Percentiles rank a stretch among this genome's conserved stretches.
Evolutionary conservation across 352 stramenopile species (phyloP).

Genomic region (Globisporangium cederbergense): DNA sequence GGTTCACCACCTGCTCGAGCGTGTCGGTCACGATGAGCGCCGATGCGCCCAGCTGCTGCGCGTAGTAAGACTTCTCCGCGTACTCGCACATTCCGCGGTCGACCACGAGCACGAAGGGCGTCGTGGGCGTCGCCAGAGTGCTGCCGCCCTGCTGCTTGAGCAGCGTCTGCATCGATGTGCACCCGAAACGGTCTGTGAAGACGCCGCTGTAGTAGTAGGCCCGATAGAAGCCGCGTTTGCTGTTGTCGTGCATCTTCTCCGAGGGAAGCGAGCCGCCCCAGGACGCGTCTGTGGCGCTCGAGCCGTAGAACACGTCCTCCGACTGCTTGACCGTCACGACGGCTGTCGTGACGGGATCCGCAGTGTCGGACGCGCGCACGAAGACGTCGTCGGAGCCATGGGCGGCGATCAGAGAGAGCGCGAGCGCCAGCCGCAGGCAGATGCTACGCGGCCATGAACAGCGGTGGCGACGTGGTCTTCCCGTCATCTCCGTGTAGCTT

Average conservation of each 20-base stretch:
- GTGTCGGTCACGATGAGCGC: conserved; percentile 79
- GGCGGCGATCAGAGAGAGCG: not conserved
- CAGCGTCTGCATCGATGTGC: conserved; percentile 33
- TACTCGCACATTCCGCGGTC: conserved; percentile 75
- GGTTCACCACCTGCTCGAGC: conserved; percentile 66
- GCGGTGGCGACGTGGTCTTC: not conserved
- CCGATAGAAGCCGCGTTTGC: conserved; percentile 41
- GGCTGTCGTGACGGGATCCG: conserved; percentile 37
- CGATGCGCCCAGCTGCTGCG: conserved; percentile 57
- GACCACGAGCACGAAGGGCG: conserved; percentile 66
- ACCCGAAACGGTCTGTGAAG: conserved; percentile 51
- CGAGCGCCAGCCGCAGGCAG: not conserved
- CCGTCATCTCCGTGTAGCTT: not conserved
- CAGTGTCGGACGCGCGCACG: conserved; percentile 25
- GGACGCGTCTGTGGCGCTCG: conserved; percentile 36
- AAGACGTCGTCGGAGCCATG: not conserved
- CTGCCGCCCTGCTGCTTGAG: conserved; percentile 16
- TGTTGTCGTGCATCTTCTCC: conserved; percentile 41
- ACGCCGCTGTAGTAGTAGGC: conserved; percentile 44
- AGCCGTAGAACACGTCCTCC: conserved; percentile 58
- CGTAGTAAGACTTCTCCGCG: conserved; percentile 67
- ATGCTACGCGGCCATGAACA: conserved; percentile 2
- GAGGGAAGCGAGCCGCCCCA: conserved; percentile 52
- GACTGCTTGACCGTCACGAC: conserved; percentile 57
- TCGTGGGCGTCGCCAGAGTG: conserved; percentile 21